Base-by-base conservation (phyloP, 768 basidiomycete species). In the Kwoniella botswanensis region DNA sequence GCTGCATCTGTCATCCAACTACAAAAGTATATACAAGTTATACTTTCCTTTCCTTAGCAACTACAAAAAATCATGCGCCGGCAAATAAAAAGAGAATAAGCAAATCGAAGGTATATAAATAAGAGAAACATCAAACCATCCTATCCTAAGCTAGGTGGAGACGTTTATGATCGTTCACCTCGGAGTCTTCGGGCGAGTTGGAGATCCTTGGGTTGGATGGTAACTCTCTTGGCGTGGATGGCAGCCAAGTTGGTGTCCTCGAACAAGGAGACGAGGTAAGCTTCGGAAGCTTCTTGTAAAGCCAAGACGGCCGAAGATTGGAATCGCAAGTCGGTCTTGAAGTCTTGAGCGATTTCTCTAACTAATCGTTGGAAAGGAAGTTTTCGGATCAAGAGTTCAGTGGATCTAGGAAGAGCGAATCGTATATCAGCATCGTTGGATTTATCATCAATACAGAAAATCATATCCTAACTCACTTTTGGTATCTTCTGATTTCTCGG, bases 301-400 rank as follows among this genome's bases (percentile, higher is more conserved):
- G 87, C 87, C 82, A 86, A 84, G 74, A 87, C 86, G 74, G 87
- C 87, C 43, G 85, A 86, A 26, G 86, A 86, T 77, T 87, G 86
- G 81, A 91, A 91, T 68, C 90, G 89, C 68, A 92, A 88, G 79
- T 91, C 90, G 73, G 90, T 91, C 89, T 91, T 92, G 88, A 91
- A 90, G 85, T 92, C 91, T 85, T 91, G 91, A 60, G 90, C 90
- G 76, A 91, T 92, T 82, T 92, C 90, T 84, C 90, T 89, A 71
- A 91, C 90, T 71, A 91, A 86, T 70, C 90, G 87, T 82, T 91
- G 89, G 87, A 91, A 91, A 76, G 76, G 74, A 70, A 89, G 83
- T 82, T 87, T 87, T 73, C 86, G 81, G 84, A 87, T 87, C 72
- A 87, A 82, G 73, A 87, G 85, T 79, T 87, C 86, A 73, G 86